Base-by-base conservation (phyloP, 1,139 yeast species). In the Meyerozyma carpophila region DNA sequence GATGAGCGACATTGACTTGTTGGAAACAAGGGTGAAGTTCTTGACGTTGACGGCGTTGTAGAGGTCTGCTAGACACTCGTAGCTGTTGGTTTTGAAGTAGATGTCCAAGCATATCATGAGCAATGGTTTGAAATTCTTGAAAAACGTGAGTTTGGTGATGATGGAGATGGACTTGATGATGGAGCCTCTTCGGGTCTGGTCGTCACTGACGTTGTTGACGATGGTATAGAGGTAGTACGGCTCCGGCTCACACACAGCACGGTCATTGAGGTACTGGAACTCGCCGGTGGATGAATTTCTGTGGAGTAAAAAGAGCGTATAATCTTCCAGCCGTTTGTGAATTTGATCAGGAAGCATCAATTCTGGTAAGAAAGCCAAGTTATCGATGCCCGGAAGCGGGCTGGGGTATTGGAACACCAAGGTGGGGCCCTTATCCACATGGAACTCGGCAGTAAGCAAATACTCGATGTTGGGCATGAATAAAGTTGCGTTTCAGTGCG, bases 291-390 rank as follows among this genome's bases (percentile, higher is more conserved):
- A 50, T 5, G 54, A 50, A 48, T 72, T 66, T 44, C 69, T 57
- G 56, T 75, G 77, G 34, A 81, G 63, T 45, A 80, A 63, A 50
- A 80, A 79, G 27, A 80, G 63, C 5, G 86, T 80, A 66, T 72
- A 81, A 59, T 81, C 87, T 53, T 81, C 84, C 27, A 66, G 66
- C 40, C 86, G 59, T 44, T 73, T 75, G 56, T 81, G 86, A 40
- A 79, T 77, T 56, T 80, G 84, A 47, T 76, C 77, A 0, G 87
- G 87, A 37, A 81, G 62, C 82, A 81, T 78, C 41, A 81, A 65
- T 56, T 81, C 86, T n/a, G 81, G 75, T 36, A 74, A 53, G 44
- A 70, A 63, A 31, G 61, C 56, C 42, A 75, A 57, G 47, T 73
- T 70, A 14, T 53, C 47, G 26, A 63, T 47, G 10, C 81, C 81